These are phyloP conservation scores for Phoma sp. DNA, from an alignment of 2,329 filamentous ascomycete species.

Conservation along the genomic window DNA sequence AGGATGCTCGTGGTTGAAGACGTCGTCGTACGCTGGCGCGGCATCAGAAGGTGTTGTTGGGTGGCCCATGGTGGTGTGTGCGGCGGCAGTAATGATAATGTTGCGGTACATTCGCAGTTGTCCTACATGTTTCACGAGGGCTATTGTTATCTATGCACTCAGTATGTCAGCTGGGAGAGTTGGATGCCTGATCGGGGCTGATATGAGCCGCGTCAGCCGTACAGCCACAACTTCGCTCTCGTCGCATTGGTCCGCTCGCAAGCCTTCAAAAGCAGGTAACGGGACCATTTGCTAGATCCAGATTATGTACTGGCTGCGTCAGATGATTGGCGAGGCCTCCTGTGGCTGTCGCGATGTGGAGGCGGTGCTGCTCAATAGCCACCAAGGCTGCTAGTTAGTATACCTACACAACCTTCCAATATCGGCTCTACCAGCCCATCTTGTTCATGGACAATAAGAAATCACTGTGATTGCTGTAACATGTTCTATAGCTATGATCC, in stretches of 20 bases:
- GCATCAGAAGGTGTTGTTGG: background rate
- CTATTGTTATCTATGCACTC: background rate
- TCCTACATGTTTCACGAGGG: background rate
- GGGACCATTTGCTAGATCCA: background rate
- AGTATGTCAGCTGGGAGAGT: background rate
- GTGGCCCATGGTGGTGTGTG: slow-evolving; percentile 7
- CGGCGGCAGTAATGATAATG: background rate
- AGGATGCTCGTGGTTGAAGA: slow-evolving; percentile 5
- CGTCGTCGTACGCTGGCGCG: slow-evolving; percentile 12
- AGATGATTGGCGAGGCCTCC: background rate
- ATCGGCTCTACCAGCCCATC: no score
- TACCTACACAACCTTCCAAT: no score
- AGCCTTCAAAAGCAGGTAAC: background rate
- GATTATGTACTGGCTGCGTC: background rate
- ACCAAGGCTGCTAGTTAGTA: background rate
- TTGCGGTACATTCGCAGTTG: slow-evolving; percentile 1
- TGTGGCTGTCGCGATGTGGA: background rate
- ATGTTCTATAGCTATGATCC: background rate
- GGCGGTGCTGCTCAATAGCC: background rate
- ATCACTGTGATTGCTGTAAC: background rate
- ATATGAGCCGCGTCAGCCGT: slow-evolving; percentile 5
- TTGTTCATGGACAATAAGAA: no score
- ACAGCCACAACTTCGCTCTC: slow-evolving; percentile 5
- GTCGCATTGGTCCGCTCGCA: background rate
- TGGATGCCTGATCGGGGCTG: slow-evolving; percentile 7